Evolutionary conservation across 306 rosid genomes (phyloP).

Genomic region (Corylus americana): DNA sequence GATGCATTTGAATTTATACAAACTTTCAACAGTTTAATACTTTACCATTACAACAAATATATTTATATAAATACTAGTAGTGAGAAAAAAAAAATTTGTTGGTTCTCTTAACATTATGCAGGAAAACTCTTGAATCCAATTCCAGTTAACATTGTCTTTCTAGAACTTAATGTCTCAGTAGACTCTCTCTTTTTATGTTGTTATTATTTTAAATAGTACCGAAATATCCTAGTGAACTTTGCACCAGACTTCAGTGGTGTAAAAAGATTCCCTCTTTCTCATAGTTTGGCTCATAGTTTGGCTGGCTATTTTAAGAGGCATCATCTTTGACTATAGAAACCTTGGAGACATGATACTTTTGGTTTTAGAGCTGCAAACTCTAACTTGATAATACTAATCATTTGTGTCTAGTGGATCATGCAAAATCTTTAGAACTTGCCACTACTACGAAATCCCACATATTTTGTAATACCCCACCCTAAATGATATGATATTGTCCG

Average conservation of each 20-base stretch:
- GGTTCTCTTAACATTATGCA: neutral
- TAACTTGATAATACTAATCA: neutral
- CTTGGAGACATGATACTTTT: neutral
- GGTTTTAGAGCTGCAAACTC: conserved; percentile 1
- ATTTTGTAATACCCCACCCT: neutral
- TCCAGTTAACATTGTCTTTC: conserved; percentile 7
- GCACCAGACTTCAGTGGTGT: conserved; percentile 7
- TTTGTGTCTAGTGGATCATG: conserved; percentile 9
- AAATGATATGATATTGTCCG: too few species aligned
- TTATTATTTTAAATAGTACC: neutral
- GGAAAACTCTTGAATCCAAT: conserved; percentile 17
- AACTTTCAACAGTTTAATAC: too few species aligned
- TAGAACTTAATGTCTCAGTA: conserved; percentile 6
- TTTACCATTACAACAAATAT: neutral
- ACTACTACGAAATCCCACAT: neutral
- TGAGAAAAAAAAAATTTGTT: neutral
- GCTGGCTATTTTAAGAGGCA: neutral
- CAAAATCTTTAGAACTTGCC: neutral
- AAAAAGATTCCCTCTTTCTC: neutral
- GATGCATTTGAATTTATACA: neutral
- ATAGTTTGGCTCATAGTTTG: neutral
- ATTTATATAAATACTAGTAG: neutral
- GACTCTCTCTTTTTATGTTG: neutral
- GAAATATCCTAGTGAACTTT: neutral
- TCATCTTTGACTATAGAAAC: neutral